A percentile compares a stretch with the other conserved stretches of the same genome.
phyloP scores from a whole-genome alignment of 192 early-diverging fungal genomes.

The Dissophora ornata region DNA sequence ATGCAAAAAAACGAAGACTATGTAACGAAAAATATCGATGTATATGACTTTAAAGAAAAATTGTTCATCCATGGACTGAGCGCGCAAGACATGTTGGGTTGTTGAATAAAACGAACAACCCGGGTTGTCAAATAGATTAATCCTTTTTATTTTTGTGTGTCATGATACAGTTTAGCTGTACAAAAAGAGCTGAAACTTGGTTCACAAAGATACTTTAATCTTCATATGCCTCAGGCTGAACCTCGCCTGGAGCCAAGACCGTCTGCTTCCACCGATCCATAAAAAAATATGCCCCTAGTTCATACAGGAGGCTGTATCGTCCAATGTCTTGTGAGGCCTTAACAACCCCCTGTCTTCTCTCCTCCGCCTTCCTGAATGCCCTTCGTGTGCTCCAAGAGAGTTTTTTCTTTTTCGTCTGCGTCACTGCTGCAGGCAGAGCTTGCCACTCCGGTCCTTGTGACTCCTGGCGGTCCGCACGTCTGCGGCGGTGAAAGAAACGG shows the following conservation, averaged over 20 bases:
- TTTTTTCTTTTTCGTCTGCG: slow-evolving; percentile 17
- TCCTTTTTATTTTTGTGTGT: too few species aligned
- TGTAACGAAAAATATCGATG: too few species aligned
- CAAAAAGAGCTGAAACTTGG: too few species aligned
- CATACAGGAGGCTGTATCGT: slow-evolving; percentile 34
- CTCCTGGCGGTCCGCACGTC: background rate
- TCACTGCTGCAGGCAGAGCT: background rate
- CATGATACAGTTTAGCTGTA: too few species aligned
- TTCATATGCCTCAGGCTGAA: slow-evolving; percentile 2
- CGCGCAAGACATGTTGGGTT: too few species aligned
- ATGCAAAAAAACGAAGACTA: too few species aligned
- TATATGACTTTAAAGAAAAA: too few species aligned
- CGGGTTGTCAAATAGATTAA: too few species aligned
- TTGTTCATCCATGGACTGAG: too few species aligned
- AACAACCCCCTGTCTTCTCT: slow-evolving; percentile 19
- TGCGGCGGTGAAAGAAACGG: too few species aligned
- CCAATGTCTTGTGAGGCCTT: slow-evolving; percentile 45
- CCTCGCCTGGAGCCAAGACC: slow-evolving; percentile 11
- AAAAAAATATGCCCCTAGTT: slow-evolving; percentile 13
- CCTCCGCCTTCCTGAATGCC: slow-evolving; percentile 17
- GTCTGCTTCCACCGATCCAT: slow-evolving; percentile 31
- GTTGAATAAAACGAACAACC: too few species aligned
- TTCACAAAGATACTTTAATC: slow-evolving; percentile 2
- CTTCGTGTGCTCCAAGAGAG: slow-evolving; percentile 14
- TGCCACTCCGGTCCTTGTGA: slow-evolving; percentile 6